Conservation (phyloP, 2,329 filamentous ascomycete species). For the Botrytis sinoallii region DNA sequence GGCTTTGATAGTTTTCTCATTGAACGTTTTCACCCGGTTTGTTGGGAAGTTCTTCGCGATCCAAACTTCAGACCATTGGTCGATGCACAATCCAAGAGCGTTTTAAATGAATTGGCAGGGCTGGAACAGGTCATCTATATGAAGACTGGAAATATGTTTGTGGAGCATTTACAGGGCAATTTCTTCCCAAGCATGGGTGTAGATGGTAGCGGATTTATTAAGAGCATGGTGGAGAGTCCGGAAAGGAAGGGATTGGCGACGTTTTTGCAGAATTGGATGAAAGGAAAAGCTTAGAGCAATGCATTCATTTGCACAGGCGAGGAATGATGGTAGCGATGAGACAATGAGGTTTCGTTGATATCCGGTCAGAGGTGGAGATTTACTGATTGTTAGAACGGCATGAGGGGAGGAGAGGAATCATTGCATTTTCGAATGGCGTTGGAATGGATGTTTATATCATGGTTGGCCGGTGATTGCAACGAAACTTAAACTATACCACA, state of each 20-base stretch:
- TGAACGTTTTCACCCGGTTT: conserved; percentile 79
- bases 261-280: conserved; percentile 60
- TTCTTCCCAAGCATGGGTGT: conserved; percentile 66
- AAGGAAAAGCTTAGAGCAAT: conserved; percentile 34
- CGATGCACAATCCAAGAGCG: conserved; percentile 85
- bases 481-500: conserved; percentile 15
- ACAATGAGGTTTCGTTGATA: neutral
- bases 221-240: conserved; percentile 54
- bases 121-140: conserved; percentile 86
- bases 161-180: conserved; percentile 61
- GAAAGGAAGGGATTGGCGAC: conserved; percentile 61
- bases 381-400: neutral
- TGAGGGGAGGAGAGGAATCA: conserved; percentile 2
- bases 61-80: conserved; percentile 71
- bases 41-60: conserved; percentile 83
- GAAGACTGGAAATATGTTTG: conserved; percentile 82
- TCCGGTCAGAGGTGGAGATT: neutral
- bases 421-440: conserved; percentile 17
- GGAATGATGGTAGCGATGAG: neutral
- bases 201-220: conserved; percentile 58
- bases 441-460: conserved; percentile 12
- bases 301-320: neutral
- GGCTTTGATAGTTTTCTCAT: conserved; percentile 93
- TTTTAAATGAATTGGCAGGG: conserved; percentile 81
- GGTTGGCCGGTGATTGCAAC: conserved; percentile 3